phyloP scores from a whole-genome alignment of 768 basidiomycete species.

The Tylopilus intermedius region DNA sequence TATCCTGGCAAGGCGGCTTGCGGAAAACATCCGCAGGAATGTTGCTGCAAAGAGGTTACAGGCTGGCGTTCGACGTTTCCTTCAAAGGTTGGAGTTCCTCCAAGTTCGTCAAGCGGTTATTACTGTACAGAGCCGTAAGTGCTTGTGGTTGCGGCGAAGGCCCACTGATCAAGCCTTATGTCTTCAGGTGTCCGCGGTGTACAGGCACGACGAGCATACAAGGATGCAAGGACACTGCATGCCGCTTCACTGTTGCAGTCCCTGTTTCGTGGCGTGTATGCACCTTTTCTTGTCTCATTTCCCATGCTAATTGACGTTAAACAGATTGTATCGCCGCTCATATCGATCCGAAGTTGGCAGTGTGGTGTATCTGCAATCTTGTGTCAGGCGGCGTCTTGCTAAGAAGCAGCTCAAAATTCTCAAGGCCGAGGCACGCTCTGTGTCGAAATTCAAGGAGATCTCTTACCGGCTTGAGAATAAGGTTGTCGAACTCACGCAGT shows the following conservation, averaged over 20 bases:
- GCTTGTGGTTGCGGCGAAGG: neutral
- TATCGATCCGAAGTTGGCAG: conserved; percentile 59
- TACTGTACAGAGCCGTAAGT: conserved; percentile 83
- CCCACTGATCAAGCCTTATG: conserved; percentile 3
- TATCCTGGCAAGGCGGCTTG: conserved; percentile 68
- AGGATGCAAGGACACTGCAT: conserved; percentile 47
- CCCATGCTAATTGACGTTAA: conserved; percentile 5
- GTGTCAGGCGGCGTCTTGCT: conserved; percentile 83
- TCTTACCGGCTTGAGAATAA: conserved; percentile 98
- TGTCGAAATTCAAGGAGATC: conserved; percentile 97
- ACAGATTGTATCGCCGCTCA: conserved; percentile 49
- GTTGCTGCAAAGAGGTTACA: conserved; percentile 76
- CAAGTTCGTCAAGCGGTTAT: conserved; percentile 58
- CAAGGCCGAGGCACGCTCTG: conserved; percentile 90
- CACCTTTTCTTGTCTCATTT: conserved; percentile 22
- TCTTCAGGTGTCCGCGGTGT: conserved; percentile 66
- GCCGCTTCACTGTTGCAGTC: conserved; percentile 78
- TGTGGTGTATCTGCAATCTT: conserved; percentile 86
- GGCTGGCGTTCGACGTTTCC: conserved; percentile 59
- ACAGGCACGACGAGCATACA: conserved; percentile 58
- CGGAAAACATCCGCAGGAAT: conserved; percentile 66
- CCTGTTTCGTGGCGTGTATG: conserved; percentile 84
- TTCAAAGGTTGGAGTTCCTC: conserved; percentile 69
- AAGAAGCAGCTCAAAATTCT: conserved; percentile 79
- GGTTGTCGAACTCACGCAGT: conserved; percentile 96